Percentiles rank a stretch among this genome's conserved stretches.
Conservation (phyloP, 495 filamentous ascomycete genomes). For the Neurospora discreta region DNA sequence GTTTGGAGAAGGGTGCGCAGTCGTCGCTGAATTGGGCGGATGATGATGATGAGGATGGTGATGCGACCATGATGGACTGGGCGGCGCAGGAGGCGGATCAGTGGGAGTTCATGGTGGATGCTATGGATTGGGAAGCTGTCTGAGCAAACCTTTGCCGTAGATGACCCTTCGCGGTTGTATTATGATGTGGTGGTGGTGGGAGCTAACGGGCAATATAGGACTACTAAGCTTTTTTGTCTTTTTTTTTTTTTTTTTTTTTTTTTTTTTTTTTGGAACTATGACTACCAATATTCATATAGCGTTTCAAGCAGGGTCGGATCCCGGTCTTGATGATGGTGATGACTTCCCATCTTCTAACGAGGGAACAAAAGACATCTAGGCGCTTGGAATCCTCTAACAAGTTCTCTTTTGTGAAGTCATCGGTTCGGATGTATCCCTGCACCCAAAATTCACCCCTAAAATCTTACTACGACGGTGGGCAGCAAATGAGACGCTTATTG, state of each 20-base stretch:
- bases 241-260: background rate
- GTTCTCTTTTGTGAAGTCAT: background rate
- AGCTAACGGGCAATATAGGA: background rate
- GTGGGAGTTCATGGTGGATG: conserved; percentile 53
- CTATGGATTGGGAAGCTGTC: conserved; percentile 55
- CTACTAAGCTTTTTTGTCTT: background rate
- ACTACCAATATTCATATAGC: background rate
- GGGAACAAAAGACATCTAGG: background rate
- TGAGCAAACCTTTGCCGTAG: conserved; percentile 9
- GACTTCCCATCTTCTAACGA: background rate
- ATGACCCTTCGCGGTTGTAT: background rate
- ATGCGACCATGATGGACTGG: conserved; percentile 17
- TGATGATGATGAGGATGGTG: conserved; percentile 6
- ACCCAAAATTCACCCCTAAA: background rate
- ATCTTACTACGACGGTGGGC: background rate
- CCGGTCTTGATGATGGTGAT: background rate
- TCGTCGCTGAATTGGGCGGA: background rate
- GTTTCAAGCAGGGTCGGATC: background rate
- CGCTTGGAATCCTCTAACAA: background rate
- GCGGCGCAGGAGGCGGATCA: conserved; percentile 24
- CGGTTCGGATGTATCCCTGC: background rate
- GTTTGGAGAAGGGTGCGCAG: conserved; percentile 4
- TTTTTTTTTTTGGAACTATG: background rate
- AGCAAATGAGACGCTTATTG: background rate
- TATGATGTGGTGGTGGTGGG: background rate